These are phyloP conservation scores for Periconia sp. DNA, from an alignment of 2,329 filamentous ascomycete species.

Conservation along the genomic window DNA sequence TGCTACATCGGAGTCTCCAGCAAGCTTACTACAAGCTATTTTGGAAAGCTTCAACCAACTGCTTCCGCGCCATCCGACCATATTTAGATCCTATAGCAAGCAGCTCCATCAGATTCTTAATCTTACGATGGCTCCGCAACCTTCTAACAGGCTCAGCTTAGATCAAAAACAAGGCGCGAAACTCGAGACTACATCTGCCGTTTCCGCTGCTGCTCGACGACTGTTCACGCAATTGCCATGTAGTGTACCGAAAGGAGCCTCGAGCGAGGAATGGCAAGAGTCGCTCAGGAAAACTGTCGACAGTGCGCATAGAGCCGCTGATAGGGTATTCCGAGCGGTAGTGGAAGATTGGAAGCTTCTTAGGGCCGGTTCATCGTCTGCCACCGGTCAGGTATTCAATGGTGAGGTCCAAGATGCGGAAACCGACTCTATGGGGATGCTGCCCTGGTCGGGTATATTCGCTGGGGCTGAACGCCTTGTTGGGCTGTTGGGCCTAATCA, in stretches of 20 bases:
- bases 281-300: conserved; percentile 67
- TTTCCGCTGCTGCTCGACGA: conserved; percentile 65
- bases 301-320: conserved; percentile 72
- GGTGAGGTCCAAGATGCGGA: conserved; percentile 47
- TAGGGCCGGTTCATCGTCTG: conserved; percentile 67
- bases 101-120: conserved; percentile 70
- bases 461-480: conserved; percentile 73
- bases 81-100: conserved; percentile 76
- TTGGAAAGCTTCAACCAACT: conserved; percentile 75
- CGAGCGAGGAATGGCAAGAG: conserved; percentile 78
- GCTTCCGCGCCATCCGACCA: conserved; percentile 80
- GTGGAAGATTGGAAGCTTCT: conserved; percentile 85
- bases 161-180: conserved; percentile 30
- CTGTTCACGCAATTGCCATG: conserved; percentile 76
- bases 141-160: conserved; percentile 44
- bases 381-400: conserved; percentile 35
- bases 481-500: conserved; percentile 69
- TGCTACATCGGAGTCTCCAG: conserved; percentile 27
- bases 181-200: conserved; percentile 57
- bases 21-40: conserved; percentile 66
- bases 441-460: conserved; percentile 75
- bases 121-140: conserved; percentile 68
- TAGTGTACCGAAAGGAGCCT: conserved; percentile 80
- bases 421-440: conserved; percentile 58
- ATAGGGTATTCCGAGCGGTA: conserved; percentile 78